Evolutionary conservation across 2,329 filamentous ascomycete genomes (phyloP), one percentile per base, ranked within the genome.

Genomic region (Penicillium sp.): DNA sequence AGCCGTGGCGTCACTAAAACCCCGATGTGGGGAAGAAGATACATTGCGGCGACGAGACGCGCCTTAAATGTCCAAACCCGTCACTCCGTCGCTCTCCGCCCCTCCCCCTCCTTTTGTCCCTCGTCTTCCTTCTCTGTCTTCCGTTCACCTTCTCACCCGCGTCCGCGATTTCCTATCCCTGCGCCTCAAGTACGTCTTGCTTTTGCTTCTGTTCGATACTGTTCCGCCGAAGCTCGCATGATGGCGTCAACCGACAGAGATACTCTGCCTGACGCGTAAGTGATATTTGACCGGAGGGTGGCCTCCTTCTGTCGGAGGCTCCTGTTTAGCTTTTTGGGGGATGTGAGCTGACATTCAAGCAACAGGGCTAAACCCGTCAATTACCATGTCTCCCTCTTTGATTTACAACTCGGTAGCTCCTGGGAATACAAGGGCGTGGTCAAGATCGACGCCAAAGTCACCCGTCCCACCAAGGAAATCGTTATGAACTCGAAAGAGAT

Each of bases 341-440:
- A 24, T 11, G 18, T 24, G 22, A 9, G n/a, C 39, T 24, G 39
- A 41, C 22, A 41, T 16, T 44, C 25, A 41, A 22, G 20, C 46
- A 48, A 42, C 55, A 86, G 83, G 67, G 84, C 92, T 69, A 92
- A 90, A 76, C 91, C 94, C 2, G 77, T 80, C 56, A 90, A 97
- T 76, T 99, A 99, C 76, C 79, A 83, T 65, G 79, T 99, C 60
- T 90, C 87, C 50, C 82, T 99, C 63, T 84, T 80, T 67, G 87
- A 94, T 63, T 77, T 99, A 58, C 86, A 96, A 62, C 75, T 85
- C 48, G 81, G 82, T 57, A 82, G 81, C 49, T 76, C 76, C 53
- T 96, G 92, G 86, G 84, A 82, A 54, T 99, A 92, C 77, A 84
- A 92, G 75, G 94, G 94, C 60, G 85, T 81, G 18, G 89, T 96